Evolutionary conservation across 116 monocot species (phyloP).

Genomic region (Cymodocea nodosa): DNA sequence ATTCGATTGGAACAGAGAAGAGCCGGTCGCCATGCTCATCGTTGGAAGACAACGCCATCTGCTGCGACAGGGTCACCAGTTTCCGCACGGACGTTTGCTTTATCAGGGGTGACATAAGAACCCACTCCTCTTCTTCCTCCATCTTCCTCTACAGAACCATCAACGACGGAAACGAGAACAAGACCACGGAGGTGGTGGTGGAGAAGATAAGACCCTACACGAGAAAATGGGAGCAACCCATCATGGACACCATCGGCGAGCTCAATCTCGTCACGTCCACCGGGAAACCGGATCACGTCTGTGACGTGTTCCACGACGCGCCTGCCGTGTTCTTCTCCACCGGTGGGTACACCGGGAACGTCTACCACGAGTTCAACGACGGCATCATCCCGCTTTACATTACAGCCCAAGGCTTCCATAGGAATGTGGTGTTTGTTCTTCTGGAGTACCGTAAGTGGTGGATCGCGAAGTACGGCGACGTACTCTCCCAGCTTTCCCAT

Average conservation of each 20-base stretch:
- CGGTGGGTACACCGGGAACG: conserved; percentile 58
- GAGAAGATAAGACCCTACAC: conserved; percentile 51
- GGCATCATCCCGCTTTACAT: conserved; percentile 48
- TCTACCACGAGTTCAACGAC: conserved; percentile 64
- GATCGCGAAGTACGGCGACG: conserved; percentile 31
- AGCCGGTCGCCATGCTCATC: background rate
- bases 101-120: conserved; percentile 7
- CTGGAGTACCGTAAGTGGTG: conserved; percentile 49
- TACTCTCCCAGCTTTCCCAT: conserved; percentile 29
- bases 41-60: background rate
- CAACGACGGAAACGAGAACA: background rate
- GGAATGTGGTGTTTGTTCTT: conserved; percentile 30
- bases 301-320: conserved; percentile 37
- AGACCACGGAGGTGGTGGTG: too few species aligned
- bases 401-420: conserved; percentile 21
- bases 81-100: conserved; percentile 5
- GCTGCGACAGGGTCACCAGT: conserved; percentile 5
- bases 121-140: conserved; percentile 3
- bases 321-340: conserved; percentile 52
- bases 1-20: background rate
- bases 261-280: conserved; percentile 13
- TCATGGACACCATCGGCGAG: conserved; percentile 31
- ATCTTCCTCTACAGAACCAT: conserved; percentile 1
- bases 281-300: background rate
- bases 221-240: conserved; percentile 40